phyloP scores from a whole-genome alignment of 2,329 filamentous ascomycete species.

The Zymoseptoria crescenta region DNA sequence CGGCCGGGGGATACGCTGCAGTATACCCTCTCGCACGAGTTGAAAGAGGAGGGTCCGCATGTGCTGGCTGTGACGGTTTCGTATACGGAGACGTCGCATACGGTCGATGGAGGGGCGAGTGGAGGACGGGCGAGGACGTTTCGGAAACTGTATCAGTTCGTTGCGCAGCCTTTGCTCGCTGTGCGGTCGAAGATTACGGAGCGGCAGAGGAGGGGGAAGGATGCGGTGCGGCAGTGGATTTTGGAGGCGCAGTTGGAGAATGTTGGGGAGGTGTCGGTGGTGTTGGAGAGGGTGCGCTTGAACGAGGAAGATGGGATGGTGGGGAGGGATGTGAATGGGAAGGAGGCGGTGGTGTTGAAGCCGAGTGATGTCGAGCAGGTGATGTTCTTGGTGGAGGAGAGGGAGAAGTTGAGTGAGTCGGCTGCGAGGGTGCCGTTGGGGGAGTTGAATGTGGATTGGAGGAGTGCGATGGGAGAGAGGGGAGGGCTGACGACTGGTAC shows the following conservation, averaged over 20 bases:
- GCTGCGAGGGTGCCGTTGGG: conserved; percentile 59
- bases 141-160: conserved; percentile 92
- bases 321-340: conserved; percentile 19
- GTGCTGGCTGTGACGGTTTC: conserved; percentile 88
- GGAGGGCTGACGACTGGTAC: conserved; percentile 84
- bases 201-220: conserved; percentile 33
- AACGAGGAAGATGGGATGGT: conserved; percentile 23
- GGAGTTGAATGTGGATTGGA: conserved; percentile 79
- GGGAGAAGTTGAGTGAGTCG: conserved; percentile 36
- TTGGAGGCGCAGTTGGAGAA: conserved; percentile 96
- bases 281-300: conserved; percentile 54
- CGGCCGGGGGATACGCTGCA: conserved; percentile 63
- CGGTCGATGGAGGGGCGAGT: conserved; percentile 37
- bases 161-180: conserved; percentile 80
- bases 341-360: conserved; percentile 42
- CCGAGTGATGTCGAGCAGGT: conserved; percentile 59
- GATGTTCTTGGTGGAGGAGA: conserved; percentile 54
- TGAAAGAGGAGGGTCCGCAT: conserved; percentile 91
- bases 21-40: conserved; percentile 72
- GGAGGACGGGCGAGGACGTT: conserved; percentile 70
- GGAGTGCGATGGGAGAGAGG: conserved; percentile 78
- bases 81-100: conserved; percentile 68
- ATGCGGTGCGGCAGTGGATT: conserved; percentile 51
- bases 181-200: conserved; percentile 82
- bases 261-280: conserved; percentile 73